Base-by-base conservation (phyloP, 163 green algal genomes). In the Chlorella variabilis region DNA sequence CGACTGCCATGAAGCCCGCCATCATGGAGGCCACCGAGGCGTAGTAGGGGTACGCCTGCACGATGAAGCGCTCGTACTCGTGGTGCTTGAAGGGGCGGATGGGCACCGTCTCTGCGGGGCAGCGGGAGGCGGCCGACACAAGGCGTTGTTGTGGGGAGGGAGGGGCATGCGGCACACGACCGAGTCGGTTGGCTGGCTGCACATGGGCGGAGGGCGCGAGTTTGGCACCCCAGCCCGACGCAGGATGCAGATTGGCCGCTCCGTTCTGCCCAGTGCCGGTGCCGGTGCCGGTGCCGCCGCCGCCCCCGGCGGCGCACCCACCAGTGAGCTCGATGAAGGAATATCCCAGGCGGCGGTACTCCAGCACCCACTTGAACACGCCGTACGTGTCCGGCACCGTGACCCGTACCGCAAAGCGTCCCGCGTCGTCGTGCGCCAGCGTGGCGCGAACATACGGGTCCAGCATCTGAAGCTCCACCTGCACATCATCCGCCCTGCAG, bases 311-410 rank as follows among this genome's bases (percentile, higher is more conserved):
- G 9, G 13, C 23, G 25, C 69, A 66, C 70, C 27, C 56, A 80
- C 73, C 73, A 21, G 73, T 80, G 15, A 96, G 78, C 58, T 93
- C 79, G 39, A 98, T 85, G 80, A 89, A 91, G 31, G 87, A 93
- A 86, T 97, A 98, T 1, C 96, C 96, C 13, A 85, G 75, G 48
- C 89, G 89, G 27, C 86, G 83, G 91, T 99, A 97, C 36, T 96
- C 85, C n/a, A 99, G 75, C 23, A 94, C 90, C 87, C 96, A 98
- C 90, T 99, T 98, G 91, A 99, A 99, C 38, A 99, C 95, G 59
- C 96, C 96, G 80, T 99, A 99, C 70, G 96, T 92, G 77, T 99
- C 96, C 6, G 96, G 96, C 31, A 95, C 91, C 80, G 92, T 93
- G 84, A 98, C 75, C 54, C 59, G 85, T 27, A 93, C 93, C 21